phyloP scores from a whole-genome alignment of 1,284 basidiomycete genomes.

The Ganoderma lucidum region DNA sequence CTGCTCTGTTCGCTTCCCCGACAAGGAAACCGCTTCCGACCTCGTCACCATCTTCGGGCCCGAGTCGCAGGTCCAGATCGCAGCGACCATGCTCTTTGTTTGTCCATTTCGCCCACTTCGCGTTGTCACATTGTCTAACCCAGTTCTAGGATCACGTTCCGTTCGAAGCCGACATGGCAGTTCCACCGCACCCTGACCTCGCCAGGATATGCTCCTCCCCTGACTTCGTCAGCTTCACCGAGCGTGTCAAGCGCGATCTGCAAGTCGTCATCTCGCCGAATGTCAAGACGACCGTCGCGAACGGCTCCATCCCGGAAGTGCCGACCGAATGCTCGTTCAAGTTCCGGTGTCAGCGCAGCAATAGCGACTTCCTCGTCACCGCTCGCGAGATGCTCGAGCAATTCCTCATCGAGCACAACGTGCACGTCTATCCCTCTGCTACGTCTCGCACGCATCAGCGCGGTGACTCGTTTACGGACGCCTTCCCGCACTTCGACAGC shows the following conservation, averaged over 20 bases:
- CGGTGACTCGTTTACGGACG: conserved; percentile 93
- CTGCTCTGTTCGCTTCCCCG: conserved; percentile 93
- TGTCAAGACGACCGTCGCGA: conserved; percentile 56
- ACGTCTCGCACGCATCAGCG: conserved; percentile 80
- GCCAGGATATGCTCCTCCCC: conserved; percentile 75
- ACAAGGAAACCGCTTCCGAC: conserved; percentile 94
- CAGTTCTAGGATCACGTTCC: conserved; percentile 88
- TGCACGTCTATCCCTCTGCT: conserved; percentile 80
- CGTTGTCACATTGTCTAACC: conserved; percentile 27
- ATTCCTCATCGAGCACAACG: conserved; percentile 86
- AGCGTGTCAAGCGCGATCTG: conserved; percentile 92
- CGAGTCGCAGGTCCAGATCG: conserved; percentile 96
- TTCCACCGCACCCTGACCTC: conserved; percentile 86
- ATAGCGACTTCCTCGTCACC: conserved; percentile 90
- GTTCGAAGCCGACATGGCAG: conserved; percentile 95
- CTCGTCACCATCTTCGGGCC: conserved; percentile 95
- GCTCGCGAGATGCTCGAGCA: conserved; percentile 94
- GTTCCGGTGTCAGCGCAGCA: conserved; percentile 93
- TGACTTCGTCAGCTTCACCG: conserved; percentile 86
- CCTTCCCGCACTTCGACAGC: conserved; percentile 97
- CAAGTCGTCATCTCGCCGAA: conserved; percentile 90
- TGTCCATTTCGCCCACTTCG: conserved; percentile 38
- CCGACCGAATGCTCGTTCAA: conserved; percentile 91
- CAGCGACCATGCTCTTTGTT: conserved; percentile 94
- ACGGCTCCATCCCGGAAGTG: conserved; percentile 51